Conservation (phyloP, 2,329 filamentous ascomycete genomes). For the Ambrosiella xylebori region DNA sequence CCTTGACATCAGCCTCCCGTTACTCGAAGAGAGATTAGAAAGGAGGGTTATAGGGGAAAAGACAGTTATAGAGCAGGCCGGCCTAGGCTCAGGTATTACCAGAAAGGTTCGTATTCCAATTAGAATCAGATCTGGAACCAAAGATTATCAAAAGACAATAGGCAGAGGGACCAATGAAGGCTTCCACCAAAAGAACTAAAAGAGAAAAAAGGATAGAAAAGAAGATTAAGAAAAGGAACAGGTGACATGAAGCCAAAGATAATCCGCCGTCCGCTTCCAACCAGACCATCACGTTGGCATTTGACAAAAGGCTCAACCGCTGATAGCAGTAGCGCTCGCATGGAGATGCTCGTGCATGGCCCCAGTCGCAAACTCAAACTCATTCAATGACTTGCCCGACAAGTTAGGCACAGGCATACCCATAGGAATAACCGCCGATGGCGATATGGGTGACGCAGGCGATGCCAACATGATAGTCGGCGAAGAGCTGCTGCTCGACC, state of each 20-base stretch:
- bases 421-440: slow-evolving; percentile 14
- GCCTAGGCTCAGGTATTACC: slow-evolving; percentile 11
- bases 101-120: neutral
- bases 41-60: slow-evolving; percentile 1
- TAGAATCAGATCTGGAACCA: slow-evolving; percentile 4
- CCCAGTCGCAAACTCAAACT: slow-evolving; percentile 4
- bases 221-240: neutral
- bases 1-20: neutral
- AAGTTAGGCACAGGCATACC: slow-evolving; percentile 1
- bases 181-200: slow-evolving; percentile 8
- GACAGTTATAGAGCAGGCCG: neutral
- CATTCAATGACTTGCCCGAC: slow-evolving; percentile 4
- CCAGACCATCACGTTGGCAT: neutral
- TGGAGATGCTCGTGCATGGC: slow-evolving; percentile 10
- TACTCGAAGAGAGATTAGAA: slow-evolving; percentile 11
- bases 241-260: neutral
- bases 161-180: slow-evolving; percentile 11
- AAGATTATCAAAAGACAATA: slow-evolving; percentile 13
- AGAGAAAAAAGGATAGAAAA: neutral
- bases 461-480: slow-evolving; percentile 26
- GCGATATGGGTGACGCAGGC: slow-evolving; percentile 28
- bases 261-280: neutral
- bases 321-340: slow-evolving; percentile 9
- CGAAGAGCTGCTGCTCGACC: slow-evolving; percentile 18
- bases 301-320: neutral